A percentile compares a stretch with the other conserved stretches of the same genome.
These are phyloP conservation scores for Erythrobasidium yunnanense DNA, from an alignment of 768 basidiomycete species.

Conservation along the genomic window DNA sequence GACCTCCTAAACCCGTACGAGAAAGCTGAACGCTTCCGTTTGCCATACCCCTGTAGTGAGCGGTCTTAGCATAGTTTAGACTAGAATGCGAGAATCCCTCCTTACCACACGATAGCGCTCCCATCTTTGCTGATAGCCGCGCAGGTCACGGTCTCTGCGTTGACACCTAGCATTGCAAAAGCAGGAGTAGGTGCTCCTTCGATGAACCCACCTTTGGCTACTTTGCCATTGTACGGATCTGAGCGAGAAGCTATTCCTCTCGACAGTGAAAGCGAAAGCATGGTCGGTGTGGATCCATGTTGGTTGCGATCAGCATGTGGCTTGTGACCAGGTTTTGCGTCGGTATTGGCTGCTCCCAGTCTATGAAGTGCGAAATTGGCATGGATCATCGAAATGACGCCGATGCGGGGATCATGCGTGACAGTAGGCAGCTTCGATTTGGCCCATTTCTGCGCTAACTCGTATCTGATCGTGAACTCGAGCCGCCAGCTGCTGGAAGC, in stretches of 20 bases:
- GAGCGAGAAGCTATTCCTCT: constrained; percentile 7
- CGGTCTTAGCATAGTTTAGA: background rate
- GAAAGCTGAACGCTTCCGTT: constrained; percentile 3
- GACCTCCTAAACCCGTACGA: constrained; percentile 7
- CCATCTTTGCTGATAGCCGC: constrained; percentile 12
- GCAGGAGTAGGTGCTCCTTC: constrained; percentile 5
- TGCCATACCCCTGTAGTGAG: constrained; percentile 3
- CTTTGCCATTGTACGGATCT: constrained; percentile 24
- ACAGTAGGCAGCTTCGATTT: constrained; percentile 12
- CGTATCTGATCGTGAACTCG: constrained; percentile 20
- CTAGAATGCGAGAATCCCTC: background rate
- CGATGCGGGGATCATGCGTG: constrained; percentile 10
- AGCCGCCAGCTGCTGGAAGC: constrained; percentile 24
- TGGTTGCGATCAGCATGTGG: background rate
- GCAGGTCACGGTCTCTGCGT: constrained; percentile 18
- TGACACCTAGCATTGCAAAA: background rate
- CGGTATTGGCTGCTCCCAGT: background rate
- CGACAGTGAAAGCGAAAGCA: constrained; percentile 13
- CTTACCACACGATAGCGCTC: background rate
- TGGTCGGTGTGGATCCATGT: constrained; percentile 8
- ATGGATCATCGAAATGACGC: background rate
- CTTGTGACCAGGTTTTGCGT: background rate
- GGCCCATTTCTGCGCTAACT: constrained; percentile 15
- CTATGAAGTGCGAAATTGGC: background rate
- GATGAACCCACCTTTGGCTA: constrained; percentile 23